Base-by-base conservation (phyloP, 208 protist genomes). In the Angomonas deanei region DNA sequence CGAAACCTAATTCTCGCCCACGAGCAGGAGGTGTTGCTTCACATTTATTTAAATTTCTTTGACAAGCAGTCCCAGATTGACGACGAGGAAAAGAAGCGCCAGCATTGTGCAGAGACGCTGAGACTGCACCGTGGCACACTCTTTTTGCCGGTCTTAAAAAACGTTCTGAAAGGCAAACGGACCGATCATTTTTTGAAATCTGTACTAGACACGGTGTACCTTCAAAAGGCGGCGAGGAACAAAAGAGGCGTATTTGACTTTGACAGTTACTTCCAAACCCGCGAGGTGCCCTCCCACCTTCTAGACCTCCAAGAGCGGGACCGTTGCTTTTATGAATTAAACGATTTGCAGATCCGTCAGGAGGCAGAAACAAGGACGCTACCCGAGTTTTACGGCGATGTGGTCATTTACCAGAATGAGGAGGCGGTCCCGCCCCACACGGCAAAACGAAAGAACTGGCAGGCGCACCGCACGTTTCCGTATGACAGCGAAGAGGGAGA, bases 281-380 rank as follows among this genome's bases (percentile, higher is more conserved):
- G 46, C 30, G 57, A 64, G 26, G 64, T 84, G 21, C 83, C 83
- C 13, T 74, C 78, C 57, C 64, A 72, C 34, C 30, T 90, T 17
- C 50, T 82, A 30, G 83, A 90, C 28, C 39, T 79, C 8, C 83
- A 90, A 61, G 83, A 90, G 72, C 70, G 70, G 2, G 79, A 90
- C 47, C 72, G 74, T 23, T 90, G 77, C 62, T 55, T 58, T 8
- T 80, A 86, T 47, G 83, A 90, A 60, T 67, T 90, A 55, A 68
- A 64, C 11, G 83, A 90, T 64, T 64, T 90, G 32, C 57, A 59
- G 31, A 64, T 73, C 1, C 52, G 64, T 55, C 82, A 83, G 64
- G 74, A 69, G 27, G 61, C 60, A 30, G 70, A 84, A 26, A 64
- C 84, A 36, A 38, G 39, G 30, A 26, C 30, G 26, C 58, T 86